Evolutionary conservation across 495 filamentous ascomycete genomes (phyloP), one percentile per base, ranked within the genome.

Genomic region (Penicillium cataractarum): DNA sequence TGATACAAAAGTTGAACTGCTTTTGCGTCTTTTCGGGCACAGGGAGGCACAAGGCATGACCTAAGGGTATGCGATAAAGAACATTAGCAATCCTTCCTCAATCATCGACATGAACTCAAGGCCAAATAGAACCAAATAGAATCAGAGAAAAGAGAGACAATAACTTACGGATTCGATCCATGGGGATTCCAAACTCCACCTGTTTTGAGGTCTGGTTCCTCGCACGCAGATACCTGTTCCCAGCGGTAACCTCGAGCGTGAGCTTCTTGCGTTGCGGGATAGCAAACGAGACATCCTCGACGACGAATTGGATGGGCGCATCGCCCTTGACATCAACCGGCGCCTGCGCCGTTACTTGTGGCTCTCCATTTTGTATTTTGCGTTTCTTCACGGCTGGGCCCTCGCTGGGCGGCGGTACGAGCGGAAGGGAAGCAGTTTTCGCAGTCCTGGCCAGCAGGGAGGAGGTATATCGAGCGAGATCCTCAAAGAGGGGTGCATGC

Each of bases 221-320:
- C 9, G 89, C 91, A 57, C 89, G 88, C 44, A 97, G 71, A 55
- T 86, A 88, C 12, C 65, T 78, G 76, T 66, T 80, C 65, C 70
- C 86, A 78, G 75, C 74, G 19, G 74, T 74, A 26, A 98, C 80
- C 75, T 91, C 89, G 31, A 98, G 78, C 44, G 85, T 90, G 68
- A 94, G 87, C 80, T 98, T 99, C 80, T 97, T 99, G 63, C 95
- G 83, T 77, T 91, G 89, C 17, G 95, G 95, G n/a, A 90, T 83
- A 4, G 86, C 82, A 37, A 92, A 84, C 1, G 90, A 92, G 13
- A 93, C 82, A 61, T 93, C 89, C 62, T 86, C 84, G 48, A 92
- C 81, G 60, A 88, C 86, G 63, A 78, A 81, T 58, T 74, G 72
- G 58, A 76, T 59, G 33, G 72, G 63, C 44, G 65, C 62, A 63